phyloP scores from a whole-genome alignment of 306 rosid genomes.

The Cucurbita moschata region DNA sequence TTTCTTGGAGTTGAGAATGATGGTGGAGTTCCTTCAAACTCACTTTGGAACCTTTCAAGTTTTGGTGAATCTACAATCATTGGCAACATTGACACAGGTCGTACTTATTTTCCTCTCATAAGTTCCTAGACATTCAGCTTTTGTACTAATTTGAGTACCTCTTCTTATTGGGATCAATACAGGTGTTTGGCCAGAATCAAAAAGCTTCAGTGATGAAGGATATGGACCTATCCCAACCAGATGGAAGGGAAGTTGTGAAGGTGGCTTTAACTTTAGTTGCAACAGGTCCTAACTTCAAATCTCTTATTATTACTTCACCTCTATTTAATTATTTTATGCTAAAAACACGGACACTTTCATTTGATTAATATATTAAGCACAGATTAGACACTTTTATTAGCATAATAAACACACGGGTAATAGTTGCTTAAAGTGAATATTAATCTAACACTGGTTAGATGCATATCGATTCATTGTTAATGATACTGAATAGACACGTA shows the following conservation, averaged over 20 bases:
- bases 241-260: slow-evolving; percentile 3
- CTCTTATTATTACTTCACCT: background rate
- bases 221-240: background rate
- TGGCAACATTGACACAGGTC: slow-evolving; percentile 55
- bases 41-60: slow-evolving; percentile 34
- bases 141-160: background rate
- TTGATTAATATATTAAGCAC: background rate
- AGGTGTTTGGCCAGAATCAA: slow-evolving; percentile 4
- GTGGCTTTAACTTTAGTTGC: slow-evolving; percentile 3
- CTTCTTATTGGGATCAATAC: background rate
- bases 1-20: slow-evolving; percentile 30
- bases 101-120: no score
- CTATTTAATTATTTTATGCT: background rate
- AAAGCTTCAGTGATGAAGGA: background rate
- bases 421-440: background rate
- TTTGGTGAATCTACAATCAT: slow-evolving; percentile 52
- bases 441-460: background rate
- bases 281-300: background rate
- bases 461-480: background rate
- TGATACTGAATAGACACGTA: background rate
- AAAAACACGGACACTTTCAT: background rate
- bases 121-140: no score
- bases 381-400: background rate
- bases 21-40: slow-evolving; percentile 12
- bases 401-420: no score